phyloP scores from a whole-genome alignment of 202 grass and related monocot species.

The Eragrostis tef region DNA sequence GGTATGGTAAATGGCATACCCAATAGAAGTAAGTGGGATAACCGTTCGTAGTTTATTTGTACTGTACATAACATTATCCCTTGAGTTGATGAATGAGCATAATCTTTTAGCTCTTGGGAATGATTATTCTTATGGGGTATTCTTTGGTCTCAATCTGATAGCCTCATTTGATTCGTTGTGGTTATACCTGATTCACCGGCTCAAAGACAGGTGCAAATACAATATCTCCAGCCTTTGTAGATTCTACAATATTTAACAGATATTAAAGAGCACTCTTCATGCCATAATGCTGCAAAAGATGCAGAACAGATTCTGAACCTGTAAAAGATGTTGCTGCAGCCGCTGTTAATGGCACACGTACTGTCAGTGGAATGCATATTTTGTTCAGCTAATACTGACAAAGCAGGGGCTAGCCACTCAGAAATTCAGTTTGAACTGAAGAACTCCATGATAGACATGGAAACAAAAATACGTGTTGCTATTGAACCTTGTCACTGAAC shows the following conservation, averaged over 20 bases:
- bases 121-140: background rate
- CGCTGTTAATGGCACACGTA: background rate
- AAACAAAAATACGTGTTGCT: conserved; percentile 39
- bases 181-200: background rate
- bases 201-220: background rate
- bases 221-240: background rate
- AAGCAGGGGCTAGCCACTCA: background rate
- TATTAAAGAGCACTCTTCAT: conserved; percentile 1
- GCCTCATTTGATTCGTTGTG: background rate
- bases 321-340: background rate
- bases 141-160: conserved; percentile 6
- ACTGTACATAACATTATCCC: conserved; percentile 16
- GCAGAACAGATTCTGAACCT: background rate
- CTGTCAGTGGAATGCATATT: background rate
- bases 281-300: background rate
- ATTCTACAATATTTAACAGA: background rate
- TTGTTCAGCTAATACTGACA: background rate
- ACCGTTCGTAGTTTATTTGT: background rate
- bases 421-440: background rate
- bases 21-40: background rate
- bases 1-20: conserved; percentile 29
- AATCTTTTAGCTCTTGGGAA: conserved; percentile 8
- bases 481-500: conserved; percentile 25
- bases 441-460: background rate
- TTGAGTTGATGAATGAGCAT: background rate